Evolutionary conservation across 208 protist genomes (phyloP), one percentile per base, ranked within the genome.

Genomic region (Acanthamoeba lenticulata): DNA sequence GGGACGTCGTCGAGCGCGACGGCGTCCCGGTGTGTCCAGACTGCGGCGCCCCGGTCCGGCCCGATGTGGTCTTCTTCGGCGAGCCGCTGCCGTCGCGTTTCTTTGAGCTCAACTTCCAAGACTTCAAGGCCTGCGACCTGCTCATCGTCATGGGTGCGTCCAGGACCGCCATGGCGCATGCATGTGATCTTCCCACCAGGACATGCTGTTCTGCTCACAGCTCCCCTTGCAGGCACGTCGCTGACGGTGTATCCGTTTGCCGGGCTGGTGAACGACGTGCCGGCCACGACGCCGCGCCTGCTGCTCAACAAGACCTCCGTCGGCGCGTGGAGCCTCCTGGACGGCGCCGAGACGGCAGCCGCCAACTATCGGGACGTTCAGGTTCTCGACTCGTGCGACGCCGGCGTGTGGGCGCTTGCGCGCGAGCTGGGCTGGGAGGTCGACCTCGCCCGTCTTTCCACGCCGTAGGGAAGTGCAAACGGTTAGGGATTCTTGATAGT

Each of bases 31-130:
- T 45, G 95, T 72, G 85, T 67, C 5, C 74, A 74, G 24, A 95
- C 65, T 38, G 94, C 92, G 47, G n/a, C 90, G 19, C 11, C 27
- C 92, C 99, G 27, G 96, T 99, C 6, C 99, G 99, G 95, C 99
- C 99, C 7, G 98, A 99, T 94, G 98, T 99, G 49, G 98, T 99
- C 24, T 99, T 99, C 74, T 99, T 99, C 94, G 98, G 98, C 40
- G 99, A 99, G 94, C 92, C 95, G 44, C 96, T 99, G 19, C 99
- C 98, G 11, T 24, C 74, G 17, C 74, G 42, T n/a, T 42, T 85
- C 34, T 85, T 85, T 7, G 24, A 42, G 34, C 74, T 55, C 40
- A 85, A 29, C 74, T 55, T 55, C 19, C 7, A 9, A 13, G 74
- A 85, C 74, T 29, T 85, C 17, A 55, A 42, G 74, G 9, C 13